A percentile compares a stretch with the other conserved stretches of the same genome.
Conservation (phyloP, 78 protist genomes). For the Capsaspora owczarzaki region DNA sequence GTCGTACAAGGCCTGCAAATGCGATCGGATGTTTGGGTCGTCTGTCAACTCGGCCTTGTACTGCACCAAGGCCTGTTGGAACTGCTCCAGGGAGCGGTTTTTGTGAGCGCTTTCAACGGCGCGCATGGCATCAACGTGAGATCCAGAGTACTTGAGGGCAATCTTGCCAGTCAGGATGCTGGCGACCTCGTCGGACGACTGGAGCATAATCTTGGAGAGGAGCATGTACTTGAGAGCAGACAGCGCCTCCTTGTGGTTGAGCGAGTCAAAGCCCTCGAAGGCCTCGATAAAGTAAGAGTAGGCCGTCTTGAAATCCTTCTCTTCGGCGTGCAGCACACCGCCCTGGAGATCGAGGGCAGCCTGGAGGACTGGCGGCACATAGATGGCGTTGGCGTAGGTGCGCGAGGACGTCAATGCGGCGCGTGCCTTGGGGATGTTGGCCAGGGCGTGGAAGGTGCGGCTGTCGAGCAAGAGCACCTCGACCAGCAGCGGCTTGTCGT, state of each 20-base stretch:
- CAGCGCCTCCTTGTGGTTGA: constrained; percentile 50
- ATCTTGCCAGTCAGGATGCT: constrained; percentile 71
- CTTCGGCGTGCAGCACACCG: constrained; percentile 92
- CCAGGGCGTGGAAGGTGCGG: background rate
- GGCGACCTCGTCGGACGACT: constrained; percentile 68
- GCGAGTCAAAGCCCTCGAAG: constrained; percentile 62
- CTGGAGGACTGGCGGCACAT: constrained; percentile 92
- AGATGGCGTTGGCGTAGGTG: constrained; percentile 90
- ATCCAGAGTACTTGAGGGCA: constrained; percentile 64
- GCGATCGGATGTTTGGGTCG: constrained; percentile 48
- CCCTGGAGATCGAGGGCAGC: constrained; percentile 82
- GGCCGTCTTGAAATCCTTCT: constrained; percentile 93
- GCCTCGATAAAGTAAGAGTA: constrained; percentile 94
- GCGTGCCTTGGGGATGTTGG: constrained; percentile 16
- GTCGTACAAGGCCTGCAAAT: constrained; percentile 69
- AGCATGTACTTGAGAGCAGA: constrained; percentile 90
- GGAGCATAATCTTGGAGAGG: constrained; percentile 49
- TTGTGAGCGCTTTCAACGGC: constrained; percentile 67
- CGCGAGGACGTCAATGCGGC: constrained; percentile 88
- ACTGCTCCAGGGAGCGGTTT: constrained; percentile 60
- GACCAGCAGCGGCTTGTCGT: constrained; percentile 91
- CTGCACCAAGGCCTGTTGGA: constrained; percentile 25
- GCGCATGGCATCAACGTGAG: constrained; percentile 73
- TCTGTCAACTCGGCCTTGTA: constrained; percentile 25
- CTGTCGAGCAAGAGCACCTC: constrained; percentile 87